These are phyloP conservation scores for Rhizophagus sp. DNA, from an alignment of 192 early-diverging fungal species.

Conservation along the genomic window DNA sequence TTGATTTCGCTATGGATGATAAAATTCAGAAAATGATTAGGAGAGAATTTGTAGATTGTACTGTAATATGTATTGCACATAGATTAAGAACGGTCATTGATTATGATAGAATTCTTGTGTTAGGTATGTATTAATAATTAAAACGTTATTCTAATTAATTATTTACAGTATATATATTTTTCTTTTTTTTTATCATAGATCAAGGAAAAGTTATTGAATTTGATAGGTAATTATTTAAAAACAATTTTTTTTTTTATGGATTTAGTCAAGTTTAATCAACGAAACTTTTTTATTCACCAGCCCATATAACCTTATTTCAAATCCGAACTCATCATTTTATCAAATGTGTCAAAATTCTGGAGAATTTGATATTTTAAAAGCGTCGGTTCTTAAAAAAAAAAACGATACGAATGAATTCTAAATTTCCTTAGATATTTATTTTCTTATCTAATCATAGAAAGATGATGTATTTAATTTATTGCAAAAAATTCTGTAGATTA, in stretches of 20 bases:
- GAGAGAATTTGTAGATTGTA: conserved; percentile 71
- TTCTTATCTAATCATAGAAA: too few relatives aligned
- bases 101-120: conserved; percentile 81
- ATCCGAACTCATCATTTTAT: conserved; percentile 61
- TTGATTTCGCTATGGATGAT: conserved; percentile 84
- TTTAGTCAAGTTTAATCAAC: not conserved
- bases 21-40: conserved; percentile 87
- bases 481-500: too few relatives aligned
- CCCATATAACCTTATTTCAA: conserved; percentile 71
- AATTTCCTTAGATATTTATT: too few relatives aligned
- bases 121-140: conserved; percentile 11
- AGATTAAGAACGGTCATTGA: conserved; percentile 81
- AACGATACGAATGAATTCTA: not conserved
- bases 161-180: not conserved
- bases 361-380: conserved; percentile 72
- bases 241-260: not conserved
- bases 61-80: conserved; percentile 91
- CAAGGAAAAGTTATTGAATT: conserved; percentile 78
- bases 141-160: not conserved
- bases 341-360: conserved; percentile 84
- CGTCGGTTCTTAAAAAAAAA: not conserved
- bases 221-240: conserved; percentile 45
- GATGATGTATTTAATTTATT: too few relatives aligned
- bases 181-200: conserved; percentile 39
- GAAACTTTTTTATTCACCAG: conserved; percentile 26